Evolutionary conservation across 805 yeast genomes (phyloP).

Genomic region (Torulaspora franciscae): DNA sequence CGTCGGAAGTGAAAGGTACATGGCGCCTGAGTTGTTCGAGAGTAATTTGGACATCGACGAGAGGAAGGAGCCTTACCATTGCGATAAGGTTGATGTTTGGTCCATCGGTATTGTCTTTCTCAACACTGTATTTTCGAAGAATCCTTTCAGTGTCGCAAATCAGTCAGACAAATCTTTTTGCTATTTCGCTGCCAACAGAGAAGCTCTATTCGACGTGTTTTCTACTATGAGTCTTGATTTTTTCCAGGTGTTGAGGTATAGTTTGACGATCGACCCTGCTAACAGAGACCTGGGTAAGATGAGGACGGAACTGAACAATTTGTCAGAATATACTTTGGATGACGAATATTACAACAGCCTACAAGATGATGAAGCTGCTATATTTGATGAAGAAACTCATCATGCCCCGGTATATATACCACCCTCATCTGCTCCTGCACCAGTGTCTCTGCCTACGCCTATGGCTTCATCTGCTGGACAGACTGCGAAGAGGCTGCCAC

Average conservation of each 20-base stretch:
- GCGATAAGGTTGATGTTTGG: constrained; percentile 85
- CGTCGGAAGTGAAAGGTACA: constrained; percentile 84
- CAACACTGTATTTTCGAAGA: constrained; percentile 81
- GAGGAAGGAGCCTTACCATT: constrained; percentile 57
- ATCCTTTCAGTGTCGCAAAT: constrained; percentile 79
- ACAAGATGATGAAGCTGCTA: constrained; percentile 39
- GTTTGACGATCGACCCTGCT: constrained; percentile 79
- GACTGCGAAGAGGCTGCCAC: constrained; percentile 6
- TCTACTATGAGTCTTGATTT: constrained; percentile 83
- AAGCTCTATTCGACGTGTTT: constrained; percentile 85
- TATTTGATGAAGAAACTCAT: constrained; percentile 16
- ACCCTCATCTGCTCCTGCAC: constrained; percentile 30
- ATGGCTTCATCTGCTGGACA: constrained; percentile 20
- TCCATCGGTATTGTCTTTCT: constrained; percentile 78
- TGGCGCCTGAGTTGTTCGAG: constrained; percentile 92
- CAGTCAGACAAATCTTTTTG: constrained; percentile 75
- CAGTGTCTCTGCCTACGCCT: constrained; percentile 33
- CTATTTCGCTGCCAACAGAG: constrained; percentile 82
- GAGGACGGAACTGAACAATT: constrained; percentile 52
- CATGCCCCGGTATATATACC: constrained; percentile 24
- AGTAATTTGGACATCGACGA: constrained; percentile 35
- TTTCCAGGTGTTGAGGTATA: constrained; percentile 73
- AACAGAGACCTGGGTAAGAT: constrained; percentile 66
- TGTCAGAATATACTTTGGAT: constrained; percentile 75
- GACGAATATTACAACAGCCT: constrained; percentile 53